phyloP scores from a whole-genome alignment of 495 filamentous ascomycete genomes.

The Trichoderma parareesei region DNA sequence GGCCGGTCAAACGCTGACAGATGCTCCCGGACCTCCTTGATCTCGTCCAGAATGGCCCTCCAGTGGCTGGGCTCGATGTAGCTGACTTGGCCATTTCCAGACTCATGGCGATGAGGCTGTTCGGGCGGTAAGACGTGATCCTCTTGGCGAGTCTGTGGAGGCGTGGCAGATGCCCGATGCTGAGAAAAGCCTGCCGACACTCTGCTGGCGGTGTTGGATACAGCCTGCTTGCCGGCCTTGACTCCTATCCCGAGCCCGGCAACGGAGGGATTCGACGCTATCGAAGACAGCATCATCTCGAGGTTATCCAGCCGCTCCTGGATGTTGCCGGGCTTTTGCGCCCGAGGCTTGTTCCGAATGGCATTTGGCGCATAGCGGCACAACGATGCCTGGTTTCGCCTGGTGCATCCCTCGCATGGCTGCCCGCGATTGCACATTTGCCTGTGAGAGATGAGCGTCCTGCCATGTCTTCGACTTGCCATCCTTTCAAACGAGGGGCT shows the following conservation, averaged over 20 bases:
- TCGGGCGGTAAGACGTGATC: slow-evolving; percentile 8
- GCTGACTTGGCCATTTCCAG: slow-evolving; percentile 13
- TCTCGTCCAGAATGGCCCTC: slow-evolving; percentile 33
- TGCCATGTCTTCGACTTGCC: slow-evolving; percentile 6
- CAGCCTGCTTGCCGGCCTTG: neutral
- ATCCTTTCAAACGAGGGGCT: too few relatives aligned
- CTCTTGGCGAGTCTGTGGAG: neutral
- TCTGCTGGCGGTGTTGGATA: neutral
- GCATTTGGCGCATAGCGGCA: slow-evolving; percentile 25
- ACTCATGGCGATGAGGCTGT: slow-evolving; percentile 12
- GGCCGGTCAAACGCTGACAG: slow-evolving; percentile 10
- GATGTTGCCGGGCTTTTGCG: slow-evolving; percentile 17
- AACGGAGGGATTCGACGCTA: slow-evolving; percentile 16
- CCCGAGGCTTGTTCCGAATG: slow-evolving; percentile 15
- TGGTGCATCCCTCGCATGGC: slow-evolving; percentile 27
- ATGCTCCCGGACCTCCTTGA: slow-evolving; percentile 19
- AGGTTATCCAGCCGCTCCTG: slow-evolving; percentile 25
- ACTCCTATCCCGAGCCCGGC: neutral
- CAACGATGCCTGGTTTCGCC: slow-evolving; percentile 17
- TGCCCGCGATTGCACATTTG: slow-evolving; percentile 28
- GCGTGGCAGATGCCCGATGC: neutral
- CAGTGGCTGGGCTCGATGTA: slow-evolving; percentile 31
- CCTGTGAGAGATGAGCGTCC: slow-evolving; percentile 15
- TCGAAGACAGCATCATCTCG: slow-evolving; percentile 24
- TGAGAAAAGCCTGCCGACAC: neutral